phyloP scores from a whole-genome alignment of 2,329 filamentous ascomycete genomes.

The Fusarium tupiense region DNA sequence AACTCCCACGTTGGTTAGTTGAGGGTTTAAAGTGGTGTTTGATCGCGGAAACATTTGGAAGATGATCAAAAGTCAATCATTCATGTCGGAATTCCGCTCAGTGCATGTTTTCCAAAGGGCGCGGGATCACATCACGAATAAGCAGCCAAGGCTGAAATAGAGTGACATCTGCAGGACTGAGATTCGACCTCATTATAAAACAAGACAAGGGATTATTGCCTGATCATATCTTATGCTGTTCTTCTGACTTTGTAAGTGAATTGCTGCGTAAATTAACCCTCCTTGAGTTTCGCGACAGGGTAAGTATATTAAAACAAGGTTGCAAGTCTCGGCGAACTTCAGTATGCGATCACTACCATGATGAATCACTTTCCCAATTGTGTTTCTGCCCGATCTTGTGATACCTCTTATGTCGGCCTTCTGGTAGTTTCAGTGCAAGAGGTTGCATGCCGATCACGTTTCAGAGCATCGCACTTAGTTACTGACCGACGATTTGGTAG shows the following conservation, averaged over 20 bases:
- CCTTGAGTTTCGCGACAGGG: accelerated
- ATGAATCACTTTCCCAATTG: not conserved
- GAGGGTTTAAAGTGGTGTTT: no score
- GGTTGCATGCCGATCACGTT: not conserved
- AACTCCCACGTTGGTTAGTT: no score
- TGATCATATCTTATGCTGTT: not conserved
- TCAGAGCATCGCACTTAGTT: not conserved
- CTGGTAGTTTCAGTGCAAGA: not conserved
- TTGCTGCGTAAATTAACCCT: not conserved
- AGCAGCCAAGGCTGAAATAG: not conserved
- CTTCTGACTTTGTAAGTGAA: accelerated
- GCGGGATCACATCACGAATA: not conserved
- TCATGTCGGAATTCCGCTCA: no score
- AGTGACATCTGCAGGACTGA: not conserved
- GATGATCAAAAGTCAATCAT: no score
- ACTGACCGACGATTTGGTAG: not conserved
- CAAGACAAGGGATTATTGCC: accelerated
- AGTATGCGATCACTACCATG: accelerated
- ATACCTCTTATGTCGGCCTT: not conserved
- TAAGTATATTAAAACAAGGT: not conserved
- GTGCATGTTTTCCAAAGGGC: not conserved
- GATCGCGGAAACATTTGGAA: no score
- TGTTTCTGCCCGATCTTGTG: not conserved
- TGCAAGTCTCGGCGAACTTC: not conserved
- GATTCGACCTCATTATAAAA: accelerated